phyloP scores from a whole-genome alignment of 306 rosid species.

The Abrus precatorius region DNA sequence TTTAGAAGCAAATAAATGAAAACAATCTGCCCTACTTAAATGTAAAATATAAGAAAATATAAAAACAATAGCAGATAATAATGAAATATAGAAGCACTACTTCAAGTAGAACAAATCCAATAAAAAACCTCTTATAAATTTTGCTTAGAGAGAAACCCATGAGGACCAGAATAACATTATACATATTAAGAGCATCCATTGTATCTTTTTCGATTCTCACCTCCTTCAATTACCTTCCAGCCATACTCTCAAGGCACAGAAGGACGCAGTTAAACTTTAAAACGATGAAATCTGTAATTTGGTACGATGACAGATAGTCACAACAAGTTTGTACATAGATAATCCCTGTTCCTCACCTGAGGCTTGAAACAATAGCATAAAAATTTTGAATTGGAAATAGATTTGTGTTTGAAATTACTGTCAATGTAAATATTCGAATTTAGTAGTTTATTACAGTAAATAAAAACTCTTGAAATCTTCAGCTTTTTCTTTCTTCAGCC shows the following conservation, averaged over 20 bases:
- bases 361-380: background rate
- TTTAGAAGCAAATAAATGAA: no score
- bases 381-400: background rate
- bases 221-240: background rate
- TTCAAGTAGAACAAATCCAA: background rate
- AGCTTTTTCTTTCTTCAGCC: background rate
- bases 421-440: background rate
- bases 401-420: constrained; percentile 1
- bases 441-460: background rate
- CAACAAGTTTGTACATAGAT: background rate
- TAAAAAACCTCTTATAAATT: background rate
- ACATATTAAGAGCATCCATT: no score
- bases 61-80: no score
- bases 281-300: background rate
- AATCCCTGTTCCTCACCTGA: background rate
- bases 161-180: no score
- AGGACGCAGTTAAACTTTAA: constrained; percentile 5
- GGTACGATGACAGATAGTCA: background rate
- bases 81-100: background rate
- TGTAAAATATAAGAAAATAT: no score
- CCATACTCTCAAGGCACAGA: background rate
- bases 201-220: background rate
- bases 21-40: no score
- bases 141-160: background rate
- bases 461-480: background rate